Conservation (phyloP, 495 filamentous ascomycete genomes). For the Chaetomidium leptoderma region DNA sequence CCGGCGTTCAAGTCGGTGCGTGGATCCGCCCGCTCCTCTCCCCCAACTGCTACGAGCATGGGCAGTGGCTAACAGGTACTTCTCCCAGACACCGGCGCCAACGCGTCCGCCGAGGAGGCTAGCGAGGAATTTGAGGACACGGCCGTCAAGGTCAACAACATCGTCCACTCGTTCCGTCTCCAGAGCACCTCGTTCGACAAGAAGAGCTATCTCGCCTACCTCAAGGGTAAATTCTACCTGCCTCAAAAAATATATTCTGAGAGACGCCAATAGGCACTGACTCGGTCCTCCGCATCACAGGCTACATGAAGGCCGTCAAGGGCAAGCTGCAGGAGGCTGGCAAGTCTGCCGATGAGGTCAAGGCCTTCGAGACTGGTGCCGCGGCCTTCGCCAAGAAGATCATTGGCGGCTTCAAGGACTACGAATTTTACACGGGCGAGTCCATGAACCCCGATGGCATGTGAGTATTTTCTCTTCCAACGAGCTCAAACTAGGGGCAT, state of each 20-base stretch:
- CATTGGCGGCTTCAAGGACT: constrained; percentile 87
- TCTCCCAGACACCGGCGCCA: constrained; percentile 80
- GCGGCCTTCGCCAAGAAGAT: constrained; percentile 68
- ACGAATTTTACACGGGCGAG: constrained; percentile 88
- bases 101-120: constrained; percentile 88
- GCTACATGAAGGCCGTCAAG: constrained; percentile 87
- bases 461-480: constrained; percentile 47
- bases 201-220: constrained; percentile 70
- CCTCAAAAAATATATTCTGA: too few relatives aligned
- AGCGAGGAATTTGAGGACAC: constrained; percentile 68
- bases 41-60: too few relatives aligned
- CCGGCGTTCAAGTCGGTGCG: constrained; percentile 68
- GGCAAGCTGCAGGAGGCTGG: constrained; percentile 57
- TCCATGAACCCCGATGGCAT: constrained; percentile 90
- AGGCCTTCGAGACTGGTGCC: constrained; percentile 72
- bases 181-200: constrained; percentile 74
- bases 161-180: constrained; percentile 89
- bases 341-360: constrained; percentile 59
- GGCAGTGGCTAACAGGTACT: constrained; percentile 1
- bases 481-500: neutral
- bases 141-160: constrained; percentile 80
- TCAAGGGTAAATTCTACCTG: constrained; percentile 68
- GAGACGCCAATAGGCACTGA: neutral
- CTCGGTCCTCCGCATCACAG: constrained; percentile 38
- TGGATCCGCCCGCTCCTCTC: too few relatives aligned